Conservation (phyloP, 208 protist species). For the Naegleria fowleri region DNA sequence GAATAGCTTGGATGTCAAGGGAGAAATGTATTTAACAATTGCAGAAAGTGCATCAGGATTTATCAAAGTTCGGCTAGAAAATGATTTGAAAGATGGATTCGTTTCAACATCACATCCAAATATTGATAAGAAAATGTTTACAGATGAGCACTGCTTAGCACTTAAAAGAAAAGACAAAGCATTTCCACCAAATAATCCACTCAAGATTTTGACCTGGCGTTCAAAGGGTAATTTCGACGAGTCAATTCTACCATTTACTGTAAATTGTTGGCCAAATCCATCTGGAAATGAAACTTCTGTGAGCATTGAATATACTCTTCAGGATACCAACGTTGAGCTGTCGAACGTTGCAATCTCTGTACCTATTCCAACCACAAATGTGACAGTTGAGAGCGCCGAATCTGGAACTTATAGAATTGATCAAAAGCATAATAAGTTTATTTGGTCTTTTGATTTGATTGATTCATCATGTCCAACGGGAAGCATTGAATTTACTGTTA, state of each 20-base stretch:
- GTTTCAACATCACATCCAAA: background rate
- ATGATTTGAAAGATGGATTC: background rate
- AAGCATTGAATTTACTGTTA: background rate
- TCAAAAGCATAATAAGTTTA: background rate
- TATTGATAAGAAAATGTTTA: slow-evolving; percentile 3
- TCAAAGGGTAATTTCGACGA: background rate
- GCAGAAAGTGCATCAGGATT: background rate
- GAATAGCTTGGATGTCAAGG: background rate
- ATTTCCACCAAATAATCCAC: background rate
- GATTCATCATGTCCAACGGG: background rate
- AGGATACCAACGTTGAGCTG: background rate
- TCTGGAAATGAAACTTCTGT: background rate
- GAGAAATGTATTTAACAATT: background rate
- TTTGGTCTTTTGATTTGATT: background rate
- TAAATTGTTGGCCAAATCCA: slow-evolving; percentile 12
- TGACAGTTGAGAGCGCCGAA: background rate
- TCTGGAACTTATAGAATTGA: background rate
- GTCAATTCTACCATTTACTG: background rate
- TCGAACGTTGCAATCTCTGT: background rate
- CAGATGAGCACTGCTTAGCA: background rate
- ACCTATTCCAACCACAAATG: background rate
- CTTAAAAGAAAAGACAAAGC: background rate
- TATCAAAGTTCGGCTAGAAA: background rate
- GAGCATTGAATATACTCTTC: background rate
- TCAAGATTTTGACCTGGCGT: slow-evolving; percentile 12